phyloP scores from a whole-genome alignment of 176 grass and related monocot genomes.

The Pontederia paniculata region DNA sequence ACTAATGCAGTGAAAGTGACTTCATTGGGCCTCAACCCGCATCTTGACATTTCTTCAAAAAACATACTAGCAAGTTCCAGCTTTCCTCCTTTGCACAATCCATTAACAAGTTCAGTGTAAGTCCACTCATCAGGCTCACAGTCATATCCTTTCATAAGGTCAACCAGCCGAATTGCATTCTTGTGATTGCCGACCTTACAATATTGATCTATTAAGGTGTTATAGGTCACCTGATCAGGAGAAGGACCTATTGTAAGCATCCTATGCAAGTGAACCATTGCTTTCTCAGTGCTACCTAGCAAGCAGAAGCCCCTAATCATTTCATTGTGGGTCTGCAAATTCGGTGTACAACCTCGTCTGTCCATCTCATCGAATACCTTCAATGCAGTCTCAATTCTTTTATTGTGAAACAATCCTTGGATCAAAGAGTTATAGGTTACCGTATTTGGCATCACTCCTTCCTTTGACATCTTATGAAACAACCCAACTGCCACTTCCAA shows the following conservation, averaged over 20 bases:
- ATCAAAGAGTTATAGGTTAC: slow-evolving; percentile 44
- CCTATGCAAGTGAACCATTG: slow-evolving; percentile 29
- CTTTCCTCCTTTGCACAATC: slow-evolving; percentile 25
- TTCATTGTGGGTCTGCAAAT: slow-evolving; percentile 37
- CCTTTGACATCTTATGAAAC: slow-evolving; percentile 51
- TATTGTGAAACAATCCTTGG: slow-evolving; percentile 32
- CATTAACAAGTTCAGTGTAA: slow-evolving; percentile 40
- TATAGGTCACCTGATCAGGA: slow-evolving; percentile 46
- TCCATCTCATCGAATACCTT: slow-evolving; percentile 42
- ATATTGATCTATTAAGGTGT: slow-evolving; percentile 44
- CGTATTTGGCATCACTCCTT: slow-evolving; percentile 27
- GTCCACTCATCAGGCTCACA: slow-evolving; percentile 43
- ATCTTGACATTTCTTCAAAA: slow-evolving; percentile 34
- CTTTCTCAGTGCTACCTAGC: slow-evolving; percentile 37
- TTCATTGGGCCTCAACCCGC: slow-evolving; percentile 31
- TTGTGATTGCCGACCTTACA: slow-evolving; percentile 35
- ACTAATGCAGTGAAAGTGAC: slow-evolving; percentile 42
- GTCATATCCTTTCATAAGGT: slow-evolving; percentile 33
- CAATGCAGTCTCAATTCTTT: slow-evolving; percentile 21
- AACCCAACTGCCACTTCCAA: slow-evolving; percentile 40
- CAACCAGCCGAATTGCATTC: slow-evolving; percentile 46
- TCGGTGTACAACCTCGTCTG: slow-evolving; percentile 18
- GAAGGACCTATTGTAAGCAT: slow-evolving; percentile 27
- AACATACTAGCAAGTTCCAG: slow-evolving; percentile 20
- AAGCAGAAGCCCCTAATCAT: slow-evolving; percentile 45